These are phyloP conservation scores for Scheffersomyces titani DNA, from an alignment of 1,139 yeast genomes.

Conservation along the genomic window DNA sequence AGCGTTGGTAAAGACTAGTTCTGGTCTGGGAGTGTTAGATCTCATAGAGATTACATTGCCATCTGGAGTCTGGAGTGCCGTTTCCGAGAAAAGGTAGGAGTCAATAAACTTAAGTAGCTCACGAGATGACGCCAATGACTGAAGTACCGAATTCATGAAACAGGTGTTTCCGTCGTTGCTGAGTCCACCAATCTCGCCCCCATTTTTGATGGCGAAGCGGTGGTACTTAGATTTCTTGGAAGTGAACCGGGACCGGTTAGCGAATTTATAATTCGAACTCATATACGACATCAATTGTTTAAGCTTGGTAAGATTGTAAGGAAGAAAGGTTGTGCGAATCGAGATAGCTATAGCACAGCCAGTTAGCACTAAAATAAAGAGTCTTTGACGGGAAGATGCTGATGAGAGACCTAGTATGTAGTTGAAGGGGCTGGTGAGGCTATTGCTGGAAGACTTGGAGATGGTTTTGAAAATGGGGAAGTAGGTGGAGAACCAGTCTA, in stretches of 20 bases:
- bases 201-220: constrained; percentile 48
- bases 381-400: neutral
- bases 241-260: constrained; percentile 5
- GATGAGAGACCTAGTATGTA: neutral
- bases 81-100: constrained; percentile 34
- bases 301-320: neutral
- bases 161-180: constrained; percentile 91
- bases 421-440: neutral
- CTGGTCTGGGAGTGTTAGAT: constrained; percentile 32
- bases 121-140: constrained; percentile 75
- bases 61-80: constrained; percentile 15
- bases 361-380: neutral
- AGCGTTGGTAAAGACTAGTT: constrained; percentile 53
- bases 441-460: neutral
- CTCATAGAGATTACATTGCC: constrained; percentile 25
- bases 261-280: constrained; percentile 10
- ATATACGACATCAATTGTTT: constrained; percentile 1
- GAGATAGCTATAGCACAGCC: neutral
- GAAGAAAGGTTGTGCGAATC: neutral
- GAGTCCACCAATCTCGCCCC: constrained; percentile 82
- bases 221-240: constrained; percentile 24
- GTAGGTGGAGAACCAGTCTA: neutral
- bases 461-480: neutral
- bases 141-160: constrained; percentile 89
- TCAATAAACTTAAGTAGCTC: constrained; percentile 61